These are phyloP conservation scores for Sicyos edulis DNA, from an alignment of 306 rosid genomes.

Conservation along the genomic window DNA sequence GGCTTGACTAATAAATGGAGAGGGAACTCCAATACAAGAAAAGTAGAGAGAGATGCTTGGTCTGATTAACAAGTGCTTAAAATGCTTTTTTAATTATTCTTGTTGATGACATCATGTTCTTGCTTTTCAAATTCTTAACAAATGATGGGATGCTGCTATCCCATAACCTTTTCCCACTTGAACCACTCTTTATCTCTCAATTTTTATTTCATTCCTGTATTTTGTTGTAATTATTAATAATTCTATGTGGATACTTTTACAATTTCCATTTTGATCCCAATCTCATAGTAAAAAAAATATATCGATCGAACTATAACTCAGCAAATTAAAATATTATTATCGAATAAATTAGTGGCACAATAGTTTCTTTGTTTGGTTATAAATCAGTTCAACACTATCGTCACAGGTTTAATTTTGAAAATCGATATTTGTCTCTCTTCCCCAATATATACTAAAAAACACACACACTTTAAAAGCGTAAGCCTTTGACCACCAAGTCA, in stretches of 20 bases:
- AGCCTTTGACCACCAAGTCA: no score
- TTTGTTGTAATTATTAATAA: not conserved
- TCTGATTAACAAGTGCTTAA: not conserved
- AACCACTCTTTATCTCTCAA: not conserved
- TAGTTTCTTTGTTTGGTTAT: no score
- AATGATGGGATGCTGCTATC: not conserved
- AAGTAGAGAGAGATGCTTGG: slow-evolving; percentile 3
- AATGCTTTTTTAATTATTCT: slow-evolving; percentile 13
- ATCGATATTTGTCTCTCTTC: no score
- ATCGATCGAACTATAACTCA: no score
- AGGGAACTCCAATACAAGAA: not conserved
- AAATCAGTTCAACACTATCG: no score
- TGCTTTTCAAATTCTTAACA: not conserved
- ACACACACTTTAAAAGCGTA: no score
- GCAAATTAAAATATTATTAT: no score
- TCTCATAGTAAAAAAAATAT: not conserved
- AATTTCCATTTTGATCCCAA: not conserved
- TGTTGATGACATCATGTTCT: slow-evolving; percentile 12
- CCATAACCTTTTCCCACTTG: slow-evolving; percentile 4
- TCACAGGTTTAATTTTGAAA: no score
- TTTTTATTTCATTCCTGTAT: not conserved
- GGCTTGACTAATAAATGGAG: not conserved
- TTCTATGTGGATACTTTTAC: not conserved
- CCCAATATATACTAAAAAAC: no score
- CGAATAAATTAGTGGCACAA: no score